These are phyloP conservation scores for Dipteronia sinensis DNA, from an alignment of 345 rosid species.

Conservation along the genomic window DNA sequence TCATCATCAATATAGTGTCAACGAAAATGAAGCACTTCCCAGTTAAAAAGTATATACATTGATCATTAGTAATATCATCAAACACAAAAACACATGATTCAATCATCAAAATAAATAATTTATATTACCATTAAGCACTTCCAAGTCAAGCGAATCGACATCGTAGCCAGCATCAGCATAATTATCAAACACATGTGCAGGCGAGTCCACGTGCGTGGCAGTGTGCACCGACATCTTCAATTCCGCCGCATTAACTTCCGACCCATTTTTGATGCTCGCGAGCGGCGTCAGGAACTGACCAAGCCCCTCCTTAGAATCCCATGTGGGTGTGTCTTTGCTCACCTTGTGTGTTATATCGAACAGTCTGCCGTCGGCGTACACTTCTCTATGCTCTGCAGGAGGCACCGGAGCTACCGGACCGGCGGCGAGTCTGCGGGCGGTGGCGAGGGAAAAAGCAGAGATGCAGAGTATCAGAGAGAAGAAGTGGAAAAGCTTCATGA, in stretches of 20 bases:
- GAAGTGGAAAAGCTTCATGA: background rate
- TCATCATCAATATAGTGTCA: too few relatives aligned
- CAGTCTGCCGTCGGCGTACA: conserved; percentile 40
- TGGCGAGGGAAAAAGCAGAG: background rate
- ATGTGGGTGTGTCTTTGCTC: conserved; percentile 36
- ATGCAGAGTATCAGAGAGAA: background rate
- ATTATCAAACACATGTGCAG: conserved; percentile 42
- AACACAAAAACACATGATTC: background rate
- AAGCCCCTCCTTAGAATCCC: conserved; percentile 35
- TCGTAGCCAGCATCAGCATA: conserved; percentile 51
- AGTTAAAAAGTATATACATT: too few relatives aligned
- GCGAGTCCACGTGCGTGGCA: conserved; percentile 43
- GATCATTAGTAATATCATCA: background rate
- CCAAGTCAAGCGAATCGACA: conserved; percentile 43
- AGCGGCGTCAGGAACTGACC: conserved; percentile 43
- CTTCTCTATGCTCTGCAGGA: conserved; percentile 26
- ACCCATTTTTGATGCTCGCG: conserved; percentile 46
- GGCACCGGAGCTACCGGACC: background rate
- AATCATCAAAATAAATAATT: background rate
- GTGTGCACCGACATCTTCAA: background rate
- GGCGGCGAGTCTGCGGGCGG: background rate
- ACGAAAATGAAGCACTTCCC: too few relatives aligned
- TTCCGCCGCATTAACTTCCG: conserved; percentile 19
- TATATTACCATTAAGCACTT: conserved; percentile 26
- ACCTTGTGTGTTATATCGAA: conserved; percentile 48